Evolutionary conservation across 305 asterid species (phyloP), one percentile per base, ranked within the genome.

Genomic region (Fraxinus nigra): DNA sequence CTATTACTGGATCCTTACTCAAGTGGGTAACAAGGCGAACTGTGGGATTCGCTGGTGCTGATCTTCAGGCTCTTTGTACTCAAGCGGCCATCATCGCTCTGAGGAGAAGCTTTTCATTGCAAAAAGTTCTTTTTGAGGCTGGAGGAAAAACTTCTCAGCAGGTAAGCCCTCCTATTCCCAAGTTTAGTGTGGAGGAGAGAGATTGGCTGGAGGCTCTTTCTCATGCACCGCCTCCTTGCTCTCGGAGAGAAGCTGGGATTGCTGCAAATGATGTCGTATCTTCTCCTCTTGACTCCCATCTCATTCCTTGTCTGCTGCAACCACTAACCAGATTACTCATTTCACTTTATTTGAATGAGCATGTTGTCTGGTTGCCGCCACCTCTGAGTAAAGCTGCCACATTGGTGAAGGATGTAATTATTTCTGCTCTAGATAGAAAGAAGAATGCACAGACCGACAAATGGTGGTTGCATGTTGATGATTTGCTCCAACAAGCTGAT

Each of bases 11-110:
- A 34, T 86, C 97, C 83, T 85, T 94, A 79, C 91, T 93, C 85
- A 94, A 91, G 89, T 91, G 92, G 93, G 91, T 96, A 38, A 95
- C 98, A 13, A 89, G 85, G 85, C 87, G 84, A 89, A 96, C 99
- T 80, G 94, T 90, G 84, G 99, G 99, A 79, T 96, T 87, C 88
- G 99, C 98, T 83, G 99, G 99, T 86, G 99, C 99, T 78, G 99
- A 96, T 88, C 87, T 96, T 77, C 99, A 96, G 93, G 97, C 98
- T 73, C 98, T 96, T 77, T 94, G 99, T 91, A 93, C 98, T 75
- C 99, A 96, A 89, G 97, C 97, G n/a, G 98, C 97, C 81, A 91
- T 93, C 78, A 80, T 90, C 87, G 95, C 97, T 86, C 84, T 96
- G 75, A 90, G 91, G 87, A 92, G 97, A 91, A 90, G 89, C 92